Base-by-base conservation (phyloP, 1,284 basidiomycete species). In the Pterulicium gracile region DNA sequence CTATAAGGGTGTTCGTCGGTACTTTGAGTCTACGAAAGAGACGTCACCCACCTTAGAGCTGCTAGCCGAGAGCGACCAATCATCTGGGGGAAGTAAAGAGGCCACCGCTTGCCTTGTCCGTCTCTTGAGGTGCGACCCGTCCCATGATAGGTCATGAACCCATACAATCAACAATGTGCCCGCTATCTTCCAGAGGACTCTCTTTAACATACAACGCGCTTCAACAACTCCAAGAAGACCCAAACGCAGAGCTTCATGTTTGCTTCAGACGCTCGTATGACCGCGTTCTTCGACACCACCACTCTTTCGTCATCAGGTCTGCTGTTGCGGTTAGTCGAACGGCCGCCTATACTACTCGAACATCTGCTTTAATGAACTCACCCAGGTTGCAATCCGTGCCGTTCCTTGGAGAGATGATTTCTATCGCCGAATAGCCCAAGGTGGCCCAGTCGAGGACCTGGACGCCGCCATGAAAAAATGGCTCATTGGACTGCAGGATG, bases 251-350 rank as follows among this genome's bases (percentile, higher is more conserved):
- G 58, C 72, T 98, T 44, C 73, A 82, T 54, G 73, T 72, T 45
- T 90, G 88, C 61, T 98, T 98, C 70, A 84, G 79, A 55, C 79
- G 82, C 51, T 80, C 90, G 1, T 98, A 96, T 68, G 88, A 93
- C 54, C 70, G 72, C 40, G 84, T 87, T 24, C 73, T 98, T 49
- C 79, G 75, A 57, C 83, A 86, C 60, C 81, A 90, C 63, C 92
- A 95, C 66, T 75, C 79, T 1, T 91, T 93, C 61, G 57, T 95
- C 58, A 74, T 96, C 52, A 81, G 88, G 42, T 82, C 86, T 20
- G 71, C 94, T 47, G 93, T 95, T 53, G 67, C 73, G 24, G 91
- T 94, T 60, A 64, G 88, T 79, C 4, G 10, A 14, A 20, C 23
- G 18, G 36, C 15, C 46, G 19, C 23, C 51, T 40, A 45, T 44